phyloP scores from a whole-genome alignment of 345 rosid species.

The Chamaenerion angustifolium region DNA sequence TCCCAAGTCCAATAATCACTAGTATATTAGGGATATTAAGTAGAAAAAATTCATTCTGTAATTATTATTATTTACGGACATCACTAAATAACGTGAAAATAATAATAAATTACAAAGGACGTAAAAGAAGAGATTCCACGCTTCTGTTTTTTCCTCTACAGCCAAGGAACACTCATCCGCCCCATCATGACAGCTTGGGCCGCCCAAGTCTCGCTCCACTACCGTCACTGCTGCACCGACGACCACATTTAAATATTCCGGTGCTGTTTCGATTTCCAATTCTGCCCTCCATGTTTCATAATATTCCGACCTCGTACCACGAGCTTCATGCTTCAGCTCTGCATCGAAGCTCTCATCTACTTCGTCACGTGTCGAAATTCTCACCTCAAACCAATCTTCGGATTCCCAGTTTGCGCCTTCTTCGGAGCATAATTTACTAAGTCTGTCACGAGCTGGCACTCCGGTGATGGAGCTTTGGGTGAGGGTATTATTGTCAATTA shows the following conservation, averaged over 20 bases:
- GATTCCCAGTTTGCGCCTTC: constrained; percentile 43
- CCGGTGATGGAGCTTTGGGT: too few species aligned
- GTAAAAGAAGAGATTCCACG: too few species aligned
- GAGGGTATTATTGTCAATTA: neutral
- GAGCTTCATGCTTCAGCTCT: constrained; percentile 10
- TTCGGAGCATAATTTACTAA: constrained; percentile 16
- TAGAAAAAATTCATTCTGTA: too few species aligned
- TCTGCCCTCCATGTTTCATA: constrained; percentile 8
- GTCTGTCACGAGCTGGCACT: neutral
- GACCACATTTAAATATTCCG: constrained; percentile 9
- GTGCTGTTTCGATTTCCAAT: neutral
- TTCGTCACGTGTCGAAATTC: constrained; percentile 8
- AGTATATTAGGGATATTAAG: too few species aligned
- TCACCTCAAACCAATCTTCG: constrained; percentile 38
- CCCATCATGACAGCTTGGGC: constrained; percentile 10
- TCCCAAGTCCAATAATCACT: too few species aligned
- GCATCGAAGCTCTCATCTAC: neutral
- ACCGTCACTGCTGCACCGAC: neutral
- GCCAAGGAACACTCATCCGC: neutral
- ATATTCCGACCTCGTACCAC: constrained; percentile 12
- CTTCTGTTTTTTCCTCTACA: too few species aligned
- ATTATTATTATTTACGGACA: too few species aligned
- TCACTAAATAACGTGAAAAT: too few species aligned
- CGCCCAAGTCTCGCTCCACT: constrained; percentile 3
- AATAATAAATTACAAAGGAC: too few species aligned